Conservation (phyloP, 1,139 yeast species). For the Debaryomyces singareniensis region DNA sequence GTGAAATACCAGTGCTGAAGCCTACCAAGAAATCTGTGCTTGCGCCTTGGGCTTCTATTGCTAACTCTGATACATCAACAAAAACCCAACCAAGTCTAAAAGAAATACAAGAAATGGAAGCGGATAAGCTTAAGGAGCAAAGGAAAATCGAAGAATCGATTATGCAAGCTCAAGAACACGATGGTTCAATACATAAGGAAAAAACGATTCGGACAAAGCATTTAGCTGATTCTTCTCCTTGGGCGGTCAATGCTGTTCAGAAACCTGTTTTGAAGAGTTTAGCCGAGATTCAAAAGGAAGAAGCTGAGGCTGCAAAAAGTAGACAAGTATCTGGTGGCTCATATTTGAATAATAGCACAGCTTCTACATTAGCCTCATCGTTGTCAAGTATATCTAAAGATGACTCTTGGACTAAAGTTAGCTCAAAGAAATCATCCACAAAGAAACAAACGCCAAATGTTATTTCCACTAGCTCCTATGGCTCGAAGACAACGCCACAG, state of each 20-base stretch:
- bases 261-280: conserved; percentile 28
- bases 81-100: conserved; percentile 54
- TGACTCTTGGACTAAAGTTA: conserved; percentile 39
- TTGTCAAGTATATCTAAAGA: conserved; percentile 20
- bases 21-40: background rate
- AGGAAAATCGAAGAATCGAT: conserved; percentile 27
- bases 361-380: conserved; percentile 23
- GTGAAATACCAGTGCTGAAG: background rate
- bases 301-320: conserved; percentile 33
- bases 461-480: conserved; percentile 15
- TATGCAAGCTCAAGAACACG: conserved; percentile 23
- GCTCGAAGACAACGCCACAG: conserved; percentile 32
- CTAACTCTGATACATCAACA: conserved; percentile 13
- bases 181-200: conserved; percentile 2
- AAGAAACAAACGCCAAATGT: conserved; percentile 19
- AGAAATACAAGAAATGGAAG: conserved; percentile 68
- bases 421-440: conserved; percentile 19
- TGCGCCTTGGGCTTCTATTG: conserved; percentile 54
- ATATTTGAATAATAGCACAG: conserved; percentile 17
- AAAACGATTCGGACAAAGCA: conserved; percentile 10
- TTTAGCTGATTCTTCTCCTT: conserved; percentile 46
- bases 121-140: conserved; percentile 41
- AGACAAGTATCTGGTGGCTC: conserved; percentile 17
- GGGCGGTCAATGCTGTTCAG: conserved; percentile 39
- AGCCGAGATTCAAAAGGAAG: conserved; percentile 43